Percentiles rank a stretch among this genome's conserved stretches.
Conservation (phyloP, 176 grass and related monocot species). For the Oropetium thomaeum region DNA sequence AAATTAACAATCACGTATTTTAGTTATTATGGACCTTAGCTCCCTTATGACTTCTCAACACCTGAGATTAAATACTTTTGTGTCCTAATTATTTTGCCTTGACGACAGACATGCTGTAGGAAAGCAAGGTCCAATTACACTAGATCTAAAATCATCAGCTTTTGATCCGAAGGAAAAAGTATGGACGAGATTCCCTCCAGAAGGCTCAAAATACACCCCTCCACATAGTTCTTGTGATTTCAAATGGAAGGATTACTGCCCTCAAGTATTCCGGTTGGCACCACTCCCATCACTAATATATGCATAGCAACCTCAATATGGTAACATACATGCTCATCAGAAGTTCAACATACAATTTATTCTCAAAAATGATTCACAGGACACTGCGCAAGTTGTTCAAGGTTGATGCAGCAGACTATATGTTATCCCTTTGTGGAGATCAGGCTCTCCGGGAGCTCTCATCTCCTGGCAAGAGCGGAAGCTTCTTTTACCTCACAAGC, state of each 20-base stretch:
- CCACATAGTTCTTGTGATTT: constrained; percentile 95
- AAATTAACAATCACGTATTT: background rate
- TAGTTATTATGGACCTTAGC: background rate
- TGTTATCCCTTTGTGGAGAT: constrained; percentile 92
- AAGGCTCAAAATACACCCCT: constrained; percentile 96
- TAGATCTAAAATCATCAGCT: constrained; percentile 89
- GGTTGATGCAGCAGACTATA: constrained; percentile 94
- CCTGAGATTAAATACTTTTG: background rate
- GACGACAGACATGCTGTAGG: constrained; percentile 70
- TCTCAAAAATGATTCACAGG: constrained; percentile 47
- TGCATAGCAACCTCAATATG: background rate
- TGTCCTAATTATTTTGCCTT: background rate
- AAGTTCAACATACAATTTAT: constrained; percentile 10
- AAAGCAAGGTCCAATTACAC: constrained; percentile 70
- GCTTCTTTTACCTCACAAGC: constrained; percentile 91
- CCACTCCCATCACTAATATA: constrained; percentile 6
- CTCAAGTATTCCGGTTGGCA: constrained; percentile 84
- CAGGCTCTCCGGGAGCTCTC: constrained; percentile 87
- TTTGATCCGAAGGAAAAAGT: constrained; percentile 90
- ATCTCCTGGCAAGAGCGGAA: constrained; percentile 96
- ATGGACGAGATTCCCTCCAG: constrained; percentile 86
- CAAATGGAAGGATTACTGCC: constrained; percentile 98
- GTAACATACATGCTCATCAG: background rate
- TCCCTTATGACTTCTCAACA: background rate
- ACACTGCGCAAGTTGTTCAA: constrained; percentile 91